Percentiles rank a stretch among this genome's conserved stretches.
These are phyloP conservation scores for Dothideomycetes sp. DNA, from an alignment of 2,329 filamentous ascomycete genomes.

Conservation along the genomic window DNA sequence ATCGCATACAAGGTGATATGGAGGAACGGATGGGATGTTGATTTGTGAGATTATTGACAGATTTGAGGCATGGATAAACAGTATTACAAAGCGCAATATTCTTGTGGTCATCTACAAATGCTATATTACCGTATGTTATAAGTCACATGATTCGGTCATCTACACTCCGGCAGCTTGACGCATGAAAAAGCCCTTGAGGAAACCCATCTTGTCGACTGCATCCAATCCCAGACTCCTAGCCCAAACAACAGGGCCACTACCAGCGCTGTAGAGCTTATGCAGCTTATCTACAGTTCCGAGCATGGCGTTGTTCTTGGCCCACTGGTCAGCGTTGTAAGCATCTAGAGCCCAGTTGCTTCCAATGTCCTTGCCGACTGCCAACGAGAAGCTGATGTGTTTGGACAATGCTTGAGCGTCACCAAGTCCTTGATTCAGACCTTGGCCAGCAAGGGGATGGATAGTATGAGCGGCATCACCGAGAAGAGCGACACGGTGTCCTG, in stretches of 20 bases:
- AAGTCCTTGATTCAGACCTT: slow-evolving; percentile 89
- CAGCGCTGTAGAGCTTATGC: slow-evolving; percentile 82
- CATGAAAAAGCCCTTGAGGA: slow-evolving; percentile 83
- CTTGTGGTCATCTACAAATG: background rate
- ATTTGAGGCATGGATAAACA: no score
- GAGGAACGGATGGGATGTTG: no score
- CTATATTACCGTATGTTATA: background rate
- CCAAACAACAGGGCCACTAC: slow-evolving; percentile 68
- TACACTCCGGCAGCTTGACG: slow-evolving; percentile 43
- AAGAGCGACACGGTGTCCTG: slow-evolving; percentile 78
- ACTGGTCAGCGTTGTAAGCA: slow-evolving; percentile 70
- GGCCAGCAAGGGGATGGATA: slow-evolving; percentile 86
- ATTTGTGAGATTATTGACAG: no score
- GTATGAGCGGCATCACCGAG: slow-evolving; percentile 94
- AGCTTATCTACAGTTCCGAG: slow-evolving; percentile 79
- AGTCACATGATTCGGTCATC: background rate
- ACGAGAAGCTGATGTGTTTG: slow-evolving; percentile 63
- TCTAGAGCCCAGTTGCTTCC: slow-evolving; percentile 72
- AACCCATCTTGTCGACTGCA: slow-evolving; percentile 63
- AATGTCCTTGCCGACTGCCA: slow-evolving; percentile 78
- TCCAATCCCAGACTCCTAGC: slow-evolving; percentile 67
- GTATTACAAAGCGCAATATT: no score
- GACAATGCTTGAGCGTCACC: slow-evolving; percentile 76
- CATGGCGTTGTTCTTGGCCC: slow-evolving; percentile 68
- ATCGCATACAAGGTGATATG: no score